These are phyloP conservation scores for Obelidium mucronatum DNA, from an alignment of 192 early-diverging fungal species.

Conservation along the genomic window DNA sequence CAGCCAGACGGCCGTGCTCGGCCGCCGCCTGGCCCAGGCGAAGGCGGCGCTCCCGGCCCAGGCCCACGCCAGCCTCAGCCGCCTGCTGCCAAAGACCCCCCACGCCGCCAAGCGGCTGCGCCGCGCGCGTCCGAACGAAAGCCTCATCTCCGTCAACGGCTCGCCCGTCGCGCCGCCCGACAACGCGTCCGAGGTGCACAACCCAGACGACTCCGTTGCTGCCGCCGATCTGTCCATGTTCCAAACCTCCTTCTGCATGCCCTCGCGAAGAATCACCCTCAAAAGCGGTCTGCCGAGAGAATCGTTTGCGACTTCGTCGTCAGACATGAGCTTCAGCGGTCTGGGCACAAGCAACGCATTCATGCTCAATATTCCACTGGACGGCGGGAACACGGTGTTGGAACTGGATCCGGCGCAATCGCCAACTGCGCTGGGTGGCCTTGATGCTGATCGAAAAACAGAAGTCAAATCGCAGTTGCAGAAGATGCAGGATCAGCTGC, in stretches of 20 bases:
- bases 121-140: conserved; percentile 11
- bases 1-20: no score
- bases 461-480: conserved; percentile 1
- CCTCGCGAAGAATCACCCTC: conserved; percentile 3
- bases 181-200: not conserved
- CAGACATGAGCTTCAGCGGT: no score
- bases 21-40: no score
- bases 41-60: no score
- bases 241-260: not conserved
- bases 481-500: not conserved
- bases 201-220: not conserved
- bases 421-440: not conserved
- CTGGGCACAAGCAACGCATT: no score
- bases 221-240: not conserved
- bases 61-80: not conserved
- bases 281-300: not conserved
- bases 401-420: conserved; percentile 8
- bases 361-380: conserved; percentile 1
- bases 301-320: not conserved
- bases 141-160: conserved; percentile 3
- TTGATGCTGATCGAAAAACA: not conserved
- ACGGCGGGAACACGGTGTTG: conserved; percentile 2
- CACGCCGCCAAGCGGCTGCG: not conserved
- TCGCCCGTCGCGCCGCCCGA: not conserved
- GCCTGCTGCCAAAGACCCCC: conserved; percentile 4